phyloP scores from a whole-genome alignment of 768 basidiomycete genomes.

The Lactifluus echinatus region DNA sequence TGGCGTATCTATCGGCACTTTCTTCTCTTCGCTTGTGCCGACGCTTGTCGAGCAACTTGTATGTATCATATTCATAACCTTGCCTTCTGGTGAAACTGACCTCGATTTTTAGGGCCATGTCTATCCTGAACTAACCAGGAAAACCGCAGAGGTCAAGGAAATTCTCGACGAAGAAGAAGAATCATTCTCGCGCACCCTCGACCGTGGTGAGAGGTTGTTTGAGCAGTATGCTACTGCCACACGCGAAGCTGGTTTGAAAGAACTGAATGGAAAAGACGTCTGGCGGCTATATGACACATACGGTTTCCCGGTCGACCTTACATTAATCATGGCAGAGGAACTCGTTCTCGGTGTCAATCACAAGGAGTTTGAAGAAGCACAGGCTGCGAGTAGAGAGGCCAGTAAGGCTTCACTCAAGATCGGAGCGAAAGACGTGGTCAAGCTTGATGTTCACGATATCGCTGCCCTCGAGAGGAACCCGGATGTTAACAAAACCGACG shows the following conservation, averaged over 20 bases:
- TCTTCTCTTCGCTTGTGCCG: constrained; percentile 90
- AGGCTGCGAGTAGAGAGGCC: constrained; percentile 81
- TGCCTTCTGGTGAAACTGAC: neutral
- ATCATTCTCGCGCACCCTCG: constrained; percentile 94
- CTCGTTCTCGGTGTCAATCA: constrained; percentile 78
- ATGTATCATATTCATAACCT: constrained; percentile 21
- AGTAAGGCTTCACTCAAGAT: constrained; percentile 80
- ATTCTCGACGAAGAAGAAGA: constrained; percentile 97
- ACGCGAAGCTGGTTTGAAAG: constrained; percentile 47
- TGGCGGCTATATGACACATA: constrained; percentile 98
- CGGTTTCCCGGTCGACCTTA: constrained; percentile 96
- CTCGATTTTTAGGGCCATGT: constrained; percentile 50
- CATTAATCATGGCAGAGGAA: constrained; percentile 95
- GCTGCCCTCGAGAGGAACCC: constrained; percentile 74
- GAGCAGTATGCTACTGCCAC: constrained; percentile 75
- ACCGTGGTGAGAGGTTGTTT: constrained; percentile 93
- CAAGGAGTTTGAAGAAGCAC: constrained; percentile 81
- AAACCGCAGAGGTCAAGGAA: constrained; percentile 77
- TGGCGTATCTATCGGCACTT: constrained; percentile 82
- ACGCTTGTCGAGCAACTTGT: constrained; percentile 87
- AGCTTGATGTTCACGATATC: constrained; percentile 93
- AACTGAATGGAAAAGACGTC: constrained; percentile 84
- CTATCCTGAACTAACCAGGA: constrained; percentile 90
- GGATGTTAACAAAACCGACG: constrained; percentile 83
- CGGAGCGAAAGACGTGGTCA: constrained; percentile 58